Base-by-base conservation (phyloP, 306 rosid species). In the Bauhinia variegata region DNA sequence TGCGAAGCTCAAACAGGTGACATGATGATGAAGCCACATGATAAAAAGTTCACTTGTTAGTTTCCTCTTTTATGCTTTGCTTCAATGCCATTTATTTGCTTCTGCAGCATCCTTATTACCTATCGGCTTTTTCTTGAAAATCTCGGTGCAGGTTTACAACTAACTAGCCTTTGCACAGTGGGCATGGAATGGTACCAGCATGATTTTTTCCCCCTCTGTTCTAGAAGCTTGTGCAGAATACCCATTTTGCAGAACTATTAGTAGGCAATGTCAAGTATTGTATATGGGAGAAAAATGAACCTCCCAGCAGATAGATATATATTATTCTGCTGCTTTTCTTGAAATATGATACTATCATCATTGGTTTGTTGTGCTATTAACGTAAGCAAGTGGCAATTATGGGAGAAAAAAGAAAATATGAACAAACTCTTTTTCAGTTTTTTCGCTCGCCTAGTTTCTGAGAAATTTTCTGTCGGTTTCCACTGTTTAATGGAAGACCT, bases 1-100 rank as follows among this genome's bases (percentile, higher is more conserved):
- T 57, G 72, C 80, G 1, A 84, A 78, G 80, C 65, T 84, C 48
- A 92, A 77, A 70, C 61, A 38, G 66, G 19, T 74, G 1, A 54
- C 67, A 28, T 79, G 63, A 75, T 70, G 67, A 28, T 79, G 63
- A 75, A 72, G 67, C 65, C 76, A 16, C 23, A 2, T 37, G 37
- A 59, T 60, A 19, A 56, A 65, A 70, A 63, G 77, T 59, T 69
- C n/a, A 8, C 69, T 31, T 63, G 81, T 77, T 63, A 83, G 73
- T 15, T 71, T 53, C 64, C 68, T 60, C 17, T 44, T 28, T 61
- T 52, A 61, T 55, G 66, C 62, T 55, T 36, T 44, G 48, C 28
- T 17, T 70, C 16, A 5, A n/a, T 43, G 10, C 48, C 31, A 51
- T 51, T 32, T 33, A 16, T 51, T 17, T 63, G 46, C 33, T 17